Evolutionary conservation across 2,329 filamentous ascomycete species (phyloP), one percentile per base, ranked within the genome.

Genomic region (Orbilia ellipsospora): DNA sequence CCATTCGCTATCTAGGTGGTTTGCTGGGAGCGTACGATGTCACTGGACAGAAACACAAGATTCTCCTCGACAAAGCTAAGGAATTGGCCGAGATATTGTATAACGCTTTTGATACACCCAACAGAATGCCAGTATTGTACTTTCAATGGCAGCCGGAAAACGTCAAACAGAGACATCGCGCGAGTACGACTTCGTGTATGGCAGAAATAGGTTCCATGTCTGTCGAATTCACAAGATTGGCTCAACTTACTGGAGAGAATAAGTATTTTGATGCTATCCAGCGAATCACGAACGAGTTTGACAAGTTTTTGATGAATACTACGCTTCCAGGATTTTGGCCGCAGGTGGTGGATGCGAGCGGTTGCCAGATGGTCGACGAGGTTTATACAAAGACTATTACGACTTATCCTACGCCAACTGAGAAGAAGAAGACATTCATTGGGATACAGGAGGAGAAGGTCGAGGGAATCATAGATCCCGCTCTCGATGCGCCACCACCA

Each of bases 261-360:
- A 93, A 90, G 81, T 97, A 96, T 83, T 97, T 96, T 80, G 94
- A 97, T 83, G 93, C 93, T 15, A 86, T 97, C 75, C 92, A 92
- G 57, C 90, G 93, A 73, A 92, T 97, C 79, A 96, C 92, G 16
- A 86, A 96, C 80, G 90, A 90, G 6, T 86, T 97, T 26, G 88
- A 93, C 77, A 87, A 90, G 61, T 88, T 90, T 83, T 92, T 97
- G 83, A 87, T 89, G 78, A 82, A 85, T 3, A 94, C 91, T 0
- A 85, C 86, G 2, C 84, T 97, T 6, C 88, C 90, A 1, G 93
- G 94, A 1, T 87, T 97, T 79, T 97, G 94, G 84, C 93, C 94
- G 0, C 87, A 92, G 77, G 85, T 84, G 45, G 83, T 97, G 12
- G 92, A 97, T 82, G 89, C 90, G 8, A 91, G 90, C 26, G 93